Percentiles rank a stretch among this genome's conserved stretches.
These are phyloP conservation scores for Vaccinium darrowii DNA, from an alignment of 148 eudicot genomes.

Conservation along the genomic window DNA sequence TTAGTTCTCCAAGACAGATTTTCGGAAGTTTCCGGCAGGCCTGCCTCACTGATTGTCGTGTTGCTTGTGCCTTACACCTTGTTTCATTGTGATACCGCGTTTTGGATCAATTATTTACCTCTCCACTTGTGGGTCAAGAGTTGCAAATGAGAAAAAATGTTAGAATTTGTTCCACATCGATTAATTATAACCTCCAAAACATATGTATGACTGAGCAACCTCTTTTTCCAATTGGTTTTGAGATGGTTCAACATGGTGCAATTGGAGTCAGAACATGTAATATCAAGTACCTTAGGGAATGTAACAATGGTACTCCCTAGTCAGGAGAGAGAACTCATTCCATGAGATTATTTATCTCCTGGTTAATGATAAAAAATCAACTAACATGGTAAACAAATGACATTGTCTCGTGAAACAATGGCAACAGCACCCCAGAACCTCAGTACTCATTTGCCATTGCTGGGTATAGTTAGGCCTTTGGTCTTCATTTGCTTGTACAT, in stretches of 20 bases:
- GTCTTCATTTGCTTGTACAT: slow-evolving; percentile 88
- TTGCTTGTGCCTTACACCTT: not conserved
- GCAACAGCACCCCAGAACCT: not conserved
- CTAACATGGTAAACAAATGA: slow-evolving; percentile 9
- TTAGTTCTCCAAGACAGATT: not conserved
- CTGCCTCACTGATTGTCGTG: not conserved
- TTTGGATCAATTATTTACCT: no score
- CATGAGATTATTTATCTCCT: not conserved
- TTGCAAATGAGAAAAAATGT: no score
- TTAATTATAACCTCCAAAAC: no score
- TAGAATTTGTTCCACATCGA: no score
- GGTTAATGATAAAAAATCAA: not conserved
- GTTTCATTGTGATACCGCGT: not conserved
- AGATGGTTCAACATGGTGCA: not conserved
- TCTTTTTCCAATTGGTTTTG: not conserved
- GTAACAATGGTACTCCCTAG: not conserved
- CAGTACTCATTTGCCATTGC: slow-evolving; percentile 5
- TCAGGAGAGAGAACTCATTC: not conserved
- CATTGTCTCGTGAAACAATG: not conserved
- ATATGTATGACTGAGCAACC: no score
- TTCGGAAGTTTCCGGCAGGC: not conserved
- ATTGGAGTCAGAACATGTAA: not conserved
- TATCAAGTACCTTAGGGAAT: not conserved
- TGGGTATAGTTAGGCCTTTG: slow-evolving; percentile 69
- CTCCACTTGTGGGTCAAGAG: no score